phyloP scores from a whole-genome alignment of 2,329 filamentous ascomycete genomes.

The Microdochium trichocladiopsis region DNA sequence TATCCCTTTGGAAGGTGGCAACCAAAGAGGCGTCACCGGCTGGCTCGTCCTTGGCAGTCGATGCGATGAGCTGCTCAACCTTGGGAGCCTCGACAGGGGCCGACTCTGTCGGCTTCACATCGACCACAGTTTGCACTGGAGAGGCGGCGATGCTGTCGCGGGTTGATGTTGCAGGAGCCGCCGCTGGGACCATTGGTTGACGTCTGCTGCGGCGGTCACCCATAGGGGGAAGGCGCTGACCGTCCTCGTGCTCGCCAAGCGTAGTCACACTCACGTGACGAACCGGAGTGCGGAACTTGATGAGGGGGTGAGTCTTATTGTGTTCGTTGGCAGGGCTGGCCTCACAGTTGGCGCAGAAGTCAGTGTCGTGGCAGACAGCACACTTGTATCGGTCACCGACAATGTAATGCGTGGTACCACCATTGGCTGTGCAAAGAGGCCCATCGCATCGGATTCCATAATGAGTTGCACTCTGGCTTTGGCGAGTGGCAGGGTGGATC shows the following conservation, averaged over 20 bases:
- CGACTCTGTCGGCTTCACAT: constrained; percentile 58
- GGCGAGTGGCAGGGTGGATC: constrained; percentile 27
- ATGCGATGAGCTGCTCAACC: constrained; percentile 9
- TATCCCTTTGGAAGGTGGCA: constrained; percentile 69
- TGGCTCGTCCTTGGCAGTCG: constrained; percentile 14
- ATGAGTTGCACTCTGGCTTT: constrained; percentile 49
- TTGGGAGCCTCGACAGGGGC: constrained; percentile 21
- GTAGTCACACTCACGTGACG: constrained; percentile 84
- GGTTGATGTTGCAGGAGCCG: constrained; percentile 4
- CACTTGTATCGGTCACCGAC: constrained; percentile 92
- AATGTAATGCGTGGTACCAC: constrained; percentile 61
- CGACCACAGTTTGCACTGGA: constrained; percentile 63
- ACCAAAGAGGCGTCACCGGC: constrained; percentile 22
- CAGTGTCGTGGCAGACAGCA: constrained; percentile 86
- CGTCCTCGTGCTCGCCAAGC: constrained; percentile 66
- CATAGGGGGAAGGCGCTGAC: constrained; percentile 58
- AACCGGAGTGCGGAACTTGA: constrained; percentile 94
- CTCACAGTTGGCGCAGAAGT: constrained; percentile 94
- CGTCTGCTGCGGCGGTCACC: constrained; percentile 49
- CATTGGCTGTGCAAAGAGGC: constrained; percentile 65
- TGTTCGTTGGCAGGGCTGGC: constrained; percentile 77
- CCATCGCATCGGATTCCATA: constrained; percentile 92
- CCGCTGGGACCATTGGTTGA: constrained; percentile 1
- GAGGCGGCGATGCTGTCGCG: constrained; percentile 29
- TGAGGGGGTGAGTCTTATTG: constrained; percentile 92